Conservation (phyloP, 371 early-diverging fungal genomes). For the Saksenaea oblongispora region DNA sequence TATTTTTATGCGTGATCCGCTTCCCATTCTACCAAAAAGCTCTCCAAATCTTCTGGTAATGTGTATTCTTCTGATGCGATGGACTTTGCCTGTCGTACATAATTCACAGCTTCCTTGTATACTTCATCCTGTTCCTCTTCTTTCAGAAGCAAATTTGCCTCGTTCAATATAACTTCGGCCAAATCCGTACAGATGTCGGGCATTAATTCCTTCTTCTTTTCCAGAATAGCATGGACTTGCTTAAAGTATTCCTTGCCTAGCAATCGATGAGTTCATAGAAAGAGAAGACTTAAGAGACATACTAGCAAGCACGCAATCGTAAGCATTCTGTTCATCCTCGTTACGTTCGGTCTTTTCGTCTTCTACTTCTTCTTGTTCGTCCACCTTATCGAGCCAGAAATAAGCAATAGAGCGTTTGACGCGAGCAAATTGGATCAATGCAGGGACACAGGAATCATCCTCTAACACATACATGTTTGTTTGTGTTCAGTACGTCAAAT, state of each 20-base stretch:
- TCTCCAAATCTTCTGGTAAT: slow-evolving; percentile 46
- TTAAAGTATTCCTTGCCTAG: slow-evolving; percentile 36
- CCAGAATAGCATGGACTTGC: slow-evolving; percentile 25
- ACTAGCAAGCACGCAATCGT: slow-evolving; percentile 34
- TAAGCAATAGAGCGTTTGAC: slow-evolving; percentile 40
- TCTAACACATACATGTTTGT: slow-evolving; percentile 14
- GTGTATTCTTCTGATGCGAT: slow-evolving; percentile 30
- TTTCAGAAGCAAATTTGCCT: slow-evolving; percentile 39
- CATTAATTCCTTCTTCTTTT: slow-evolving; percentile 17
- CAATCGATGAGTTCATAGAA: neutral
- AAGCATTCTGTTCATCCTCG: slow-evolving; percentile 40
- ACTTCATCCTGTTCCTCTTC: slow-evolving; percentile 38
- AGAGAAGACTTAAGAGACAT: neutral
- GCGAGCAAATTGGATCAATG: slow-evolving; percentile 34
- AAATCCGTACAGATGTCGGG: slow-evolving; percentile 39
- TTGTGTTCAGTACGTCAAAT: neutral
- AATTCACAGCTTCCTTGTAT: slow-evolving; percentile 33
- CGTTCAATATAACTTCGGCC: slow-evolving; percentile 41
- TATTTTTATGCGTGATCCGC: slow-evolving; percentile 9
- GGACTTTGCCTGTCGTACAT: slow-evolving; percentile 32
- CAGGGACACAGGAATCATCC: slow-evolving; percentile 32
- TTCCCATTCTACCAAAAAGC: slow-evolving; percentile 44
- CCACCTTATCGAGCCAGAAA: slow-evolving; percentile 38
- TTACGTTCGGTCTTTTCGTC: slow-evolving; percentile 24
- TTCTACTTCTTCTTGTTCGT: slow-evolving; percentile 27